Conservation (phyloP, 768 basidiomycete species). For the Leucocoprinus leucothites region DNA sequence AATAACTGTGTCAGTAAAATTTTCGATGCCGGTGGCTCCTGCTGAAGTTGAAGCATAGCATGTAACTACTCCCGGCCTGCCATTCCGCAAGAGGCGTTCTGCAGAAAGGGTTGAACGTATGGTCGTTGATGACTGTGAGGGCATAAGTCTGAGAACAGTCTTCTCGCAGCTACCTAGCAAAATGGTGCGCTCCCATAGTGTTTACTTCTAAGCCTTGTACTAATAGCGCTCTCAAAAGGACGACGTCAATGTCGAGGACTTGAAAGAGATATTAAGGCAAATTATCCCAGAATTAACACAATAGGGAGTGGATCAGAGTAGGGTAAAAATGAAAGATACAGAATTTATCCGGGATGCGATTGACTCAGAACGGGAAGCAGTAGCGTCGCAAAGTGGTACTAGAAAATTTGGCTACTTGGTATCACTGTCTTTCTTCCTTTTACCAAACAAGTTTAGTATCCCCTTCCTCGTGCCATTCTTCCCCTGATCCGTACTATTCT, state of each 20-base stretch:
- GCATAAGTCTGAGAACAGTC: conserved; percentile 24
- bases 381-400: neutral
- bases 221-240: neutral
- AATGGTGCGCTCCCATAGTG: neutral
- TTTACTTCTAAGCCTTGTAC: neutral
- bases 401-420: no score
- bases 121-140: conserved; percentile 28
- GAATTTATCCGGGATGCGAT: neutral
- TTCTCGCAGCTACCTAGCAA: conserved; percentile 18
- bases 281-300: neutral
- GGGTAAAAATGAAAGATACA: neutral
- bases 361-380: neutral
- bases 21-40: conserved; percentile 3
- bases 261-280: neutral
- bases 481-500: no score
- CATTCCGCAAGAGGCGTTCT: conserved; percentile 19
- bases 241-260: neutral
- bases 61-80: conserved; percentile 20
- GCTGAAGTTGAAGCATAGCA: conserved; percentile 17
- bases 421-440: no score
- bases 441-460: no score
- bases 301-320: neutral
- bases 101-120: neutral
- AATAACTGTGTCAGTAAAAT: conserved; percentile 36
- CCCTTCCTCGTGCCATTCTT: no score